Evolutionary conservation across 208 protist species (phyloP).

Genomic region (Leishmania guyanensis): DNA sequence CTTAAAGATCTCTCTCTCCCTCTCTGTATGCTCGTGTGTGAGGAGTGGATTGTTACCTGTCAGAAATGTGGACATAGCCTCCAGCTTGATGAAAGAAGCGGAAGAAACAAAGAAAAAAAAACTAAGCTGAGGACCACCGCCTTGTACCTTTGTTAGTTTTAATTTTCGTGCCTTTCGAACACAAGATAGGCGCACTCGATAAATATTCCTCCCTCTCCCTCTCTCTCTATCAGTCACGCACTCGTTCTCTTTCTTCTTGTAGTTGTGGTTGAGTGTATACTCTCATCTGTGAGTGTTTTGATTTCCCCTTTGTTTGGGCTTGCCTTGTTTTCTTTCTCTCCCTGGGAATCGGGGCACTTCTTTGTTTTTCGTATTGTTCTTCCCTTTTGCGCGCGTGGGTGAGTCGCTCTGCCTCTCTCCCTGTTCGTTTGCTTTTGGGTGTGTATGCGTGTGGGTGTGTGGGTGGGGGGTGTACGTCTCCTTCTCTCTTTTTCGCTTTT

Average conservation of each 20-base stretch:
- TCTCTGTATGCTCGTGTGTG: neutral
- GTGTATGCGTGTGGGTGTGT: no score
- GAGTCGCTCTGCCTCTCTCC: neutral
- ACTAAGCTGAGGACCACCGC: neutral
- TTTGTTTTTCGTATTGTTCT: neutral
- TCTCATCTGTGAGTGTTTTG: neutral
- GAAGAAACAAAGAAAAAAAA: neutral
- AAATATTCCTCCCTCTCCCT: neutral
- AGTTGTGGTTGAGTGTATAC: neutral
- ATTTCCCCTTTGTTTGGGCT: neutral
- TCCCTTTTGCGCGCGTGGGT: neutral
- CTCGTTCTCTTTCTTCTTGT: neutral
- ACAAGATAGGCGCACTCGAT: neutral
- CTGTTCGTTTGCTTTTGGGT: slow-evolving; percentile 7
- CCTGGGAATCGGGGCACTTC: neutral
- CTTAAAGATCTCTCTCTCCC: neutral
- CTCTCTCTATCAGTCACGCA: neutral
- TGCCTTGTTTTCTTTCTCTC: neutral
- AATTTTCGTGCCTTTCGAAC: no score
- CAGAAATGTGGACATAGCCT: neutral
- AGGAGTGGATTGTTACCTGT: neutral
- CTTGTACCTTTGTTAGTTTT: neutral
- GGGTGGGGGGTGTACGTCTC: neutral
- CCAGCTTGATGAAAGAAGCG: neutral
- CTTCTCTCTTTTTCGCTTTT: neutral